A percentile compares a stretch with the other conserved stretches of the same genome.
Conservation (phyloP, 2,329 filamentous ascomycete genomes). For the Phyllosticta ampelicida region DNA sequence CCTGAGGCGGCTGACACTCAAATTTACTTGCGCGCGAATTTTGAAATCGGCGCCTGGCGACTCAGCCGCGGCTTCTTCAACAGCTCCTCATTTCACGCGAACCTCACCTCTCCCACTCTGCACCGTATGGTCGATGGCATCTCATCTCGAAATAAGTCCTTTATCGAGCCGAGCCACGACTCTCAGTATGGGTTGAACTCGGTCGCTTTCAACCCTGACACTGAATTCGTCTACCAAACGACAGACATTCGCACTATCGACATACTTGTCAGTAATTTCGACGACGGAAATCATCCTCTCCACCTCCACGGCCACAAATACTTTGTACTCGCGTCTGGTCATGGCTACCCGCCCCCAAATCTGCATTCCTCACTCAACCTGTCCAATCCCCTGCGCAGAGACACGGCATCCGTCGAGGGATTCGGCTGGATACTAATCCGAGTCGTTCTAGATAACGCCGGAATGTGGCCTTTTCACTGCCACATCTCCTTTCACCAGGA, state of each 20-base stretch:
- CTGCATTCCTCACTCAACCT: constrained; percentile 24
- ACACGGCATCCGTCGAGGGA: constrained; percentile 55
- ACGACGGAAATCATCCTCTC: constrained; percentile 35
- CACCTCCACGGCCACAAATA: constrained; percentile 51
- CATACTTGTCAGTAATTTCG: constrained; percentile 26
- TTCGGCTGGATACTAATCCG: constrained; percentile 56
- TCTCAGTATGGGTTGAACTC: constrained; percentile 14
- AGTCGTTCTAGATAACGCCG: constrained; percentile 53
- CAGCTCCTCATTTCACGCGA: constrained; percentile 41
- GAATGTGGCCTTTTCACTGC: constrained; percentile 55
- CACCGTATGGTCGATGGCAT: constrained; percentile 41
- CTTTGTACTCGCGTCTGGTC: constrained; percentile 44
- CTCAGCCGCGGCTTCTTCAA: constrained; percentile 51
- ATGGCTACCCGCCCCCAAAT: constrained; percentile 16
- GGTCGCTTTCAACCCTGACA: constrained; percentile 18
- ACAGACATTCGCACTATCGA: constrained; percentile 26
- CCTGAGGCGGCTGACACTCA: constrained; percentile 40
- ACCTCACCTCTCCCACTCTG: constrained; percentile 39
- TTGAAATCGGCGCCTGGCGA: constrained; percentile 49
- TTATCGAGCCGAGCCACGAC: constrained; percentile 9
- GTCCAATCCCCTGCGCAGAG: constrained; percentile 46
- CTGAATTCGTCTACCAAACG: constrained; percentile 28
- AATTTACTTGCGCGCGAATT: constrained; percentile 46
- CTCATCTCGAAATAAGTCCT: constrained; percentile 18
- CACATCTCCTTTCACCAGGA: constrained; percentile 56